Evolutionary conservation across 2,329 filamentous ascomycete species (phyloP).

Genomic region (Dissoconium aciculare): DNA sequence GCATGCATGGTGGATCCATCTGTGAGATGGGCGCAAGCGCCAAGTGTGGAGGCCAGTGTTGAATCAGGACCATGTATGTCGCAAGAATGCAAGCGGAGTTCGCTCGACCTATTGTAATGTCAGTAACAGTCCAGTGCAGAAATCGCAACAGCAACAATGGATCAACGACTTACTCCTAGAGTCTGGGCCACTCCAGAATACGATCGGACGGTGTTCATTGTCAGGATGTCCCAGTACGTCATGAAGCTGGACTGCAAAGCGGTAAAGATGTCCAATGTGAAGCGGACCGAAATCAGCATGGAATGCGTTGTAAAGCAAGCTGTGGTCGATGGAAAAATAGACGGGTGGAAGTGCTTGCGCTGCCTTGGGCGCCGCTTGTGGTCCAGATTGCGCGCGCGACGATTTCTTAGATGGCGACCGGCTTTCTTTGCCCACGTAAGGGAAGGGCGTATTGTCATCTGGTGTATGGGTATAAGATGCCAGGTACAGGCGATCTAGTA

Average conservation of each 20-base stretch:
- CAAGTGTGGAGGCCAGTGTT: slow-evolving; percentile 92
- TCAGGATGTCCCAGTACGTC: slow-evolving; percentile 84
- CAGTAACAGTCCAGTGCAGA: slow-evolving; percentile 13
- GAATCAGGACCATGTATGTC: slow-evolving; percentile 97
- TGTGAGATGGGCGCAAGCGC: slow-evolving; percentile 91
- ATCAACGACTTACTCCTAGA: slow-evolving; percentile 56
- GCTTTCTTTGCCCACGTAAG: slow-evolving; percentile 50
- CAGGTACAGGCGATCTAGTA: slow-evolving; percentile 76
- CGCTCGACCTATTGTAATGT: slow-evolving; percentile 49
- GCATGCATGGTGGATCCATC: slow-evolving; percentile 94
- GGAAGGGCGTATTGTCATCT: slow-evolving; percentile 68
- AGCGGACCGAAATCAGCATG: slow-evolving; percentile 96
- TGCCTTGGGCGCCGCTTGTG: slow-evolving; percentile 30
- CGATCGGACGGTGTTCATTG: slow-evolving; percentile 77
- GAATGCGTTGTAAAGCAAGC: slow-evolving; percentile 90
- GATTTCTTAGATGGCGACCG: slow-evolving; percentile 63
- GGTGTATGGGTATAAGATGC: slow-evolving; percentile 79
- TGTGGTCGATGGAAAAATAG: slow-evolving; percentile 81
- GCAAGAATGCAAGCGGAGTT: slow-evolving; percentile 92
- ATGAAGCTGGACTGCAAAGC: slow-evolving; percentile 90
- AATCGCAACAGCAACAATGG: background rate
- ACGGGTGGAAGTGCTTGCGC: slow-evolving; percentile 48
- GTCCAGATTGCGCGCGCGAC: slow-evolving; percentile 47
- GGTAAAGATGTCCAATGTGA: slow-evolving; percentile 92
- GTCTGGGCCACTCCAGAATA: slow-evolving; percentile 91